Base-by-base conservation (phyloP, 2,329 filamentous ascomycete species). In the Diaporthe australafricana region DNA sequence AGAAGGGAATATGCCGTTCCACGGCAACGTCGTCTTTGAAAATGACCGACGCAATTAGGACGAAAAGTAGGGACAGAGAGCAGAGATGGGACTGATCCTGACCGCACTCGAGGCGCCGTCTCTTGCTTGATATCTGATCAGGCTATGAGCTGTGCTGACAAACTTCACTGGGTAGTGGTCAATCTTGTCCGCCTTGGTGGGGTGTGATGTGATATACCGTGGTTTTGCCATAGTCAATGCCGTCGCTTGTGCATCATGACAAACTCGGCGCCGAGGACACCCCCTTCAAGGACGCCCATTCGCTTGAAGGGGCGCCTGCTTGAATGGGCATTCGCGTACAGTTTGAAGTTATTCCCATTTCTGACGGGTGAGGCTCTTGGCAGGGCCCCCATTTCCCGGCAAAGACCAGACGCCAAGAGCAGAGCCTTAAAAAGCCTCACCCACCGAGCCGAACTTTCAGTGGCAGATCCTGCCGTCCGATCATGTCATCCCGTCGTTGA, bases 331-430 rank as follows among this genome's bases (percentile, higher is more conserved):
- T 65, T 65, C 60, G 60, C 45, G 60, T 65, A 50, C 60, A 50
- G 60, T 65, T 65, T 65, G 60, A 65, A 50, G 60, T 65, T 65
- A 65, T 65, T 38, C 60, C 45, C 60, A 65, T 35, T 50, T 45
- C 60, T 65, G 45, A 65, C 60, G 60, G 60, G 45, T 14, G 16
- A 65, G 17, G 45, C 32, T 30, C 60, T 65, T 65, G 60, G 60
- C 60, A 65, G n/a, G 42, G 42, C 60, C 57, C 60, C 45, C 60
- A 50, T 65, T 65, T 65, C 30, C 60, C 60, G 60, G 48, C 60
- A 65, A 38, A 50, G 17, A 38, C 45, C 45, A 65, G 60, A 65
- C 45, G 60, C 60, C 45, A 50, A 65, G 60, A 65, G 60, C 60
- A 65, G 60, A 65, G 60, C 60, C 60, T 63, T 63, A 48, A 27